phyloP scores from a whole-genome alignment of 306 rosid genomes.

The Pyrus pyrifolia region DNA sequence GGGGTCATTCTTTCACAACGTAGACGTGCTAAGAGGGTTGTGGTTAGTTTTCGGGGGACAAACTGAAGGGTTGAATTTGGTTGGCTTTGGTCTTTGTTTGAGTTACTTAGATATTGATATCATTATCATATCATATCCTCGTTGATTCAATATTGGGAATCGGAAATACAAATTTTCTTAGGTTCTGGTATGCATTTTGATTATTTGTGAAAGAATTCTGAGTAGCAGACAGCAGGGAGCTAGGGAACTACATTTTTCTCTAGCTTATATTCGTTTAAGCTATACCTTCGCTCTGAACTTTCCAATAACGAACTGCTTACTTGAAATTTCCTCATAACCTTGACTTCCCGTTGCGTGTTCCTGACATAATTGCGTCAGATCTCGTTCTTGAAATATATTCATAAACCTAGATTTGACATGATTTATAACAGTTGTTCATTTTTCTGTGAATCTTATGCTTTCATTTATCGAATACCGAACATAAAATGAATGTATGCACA shows the following conservation, averaged over 20 bases:
- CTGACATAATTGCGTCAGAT: not conserved
- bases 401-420: not conserved
- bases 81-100: not conserved
- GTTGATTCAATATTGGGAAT: not conserved
- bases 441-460: not conserved
- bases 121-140: not conserved
- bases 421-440: not conserved
- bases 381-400: not conserved
- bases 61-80: not conserved
- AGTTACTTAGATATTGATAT: not conserved
- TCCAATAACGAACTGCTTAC: not conserved
- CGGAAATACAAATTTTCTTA: not conserved
- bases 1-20: not conserved
- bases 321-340: not conserved
- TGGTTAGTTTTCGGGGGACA: not conserved
- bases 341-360: not conserved
- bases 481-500: no score
- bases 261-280: not conserved
- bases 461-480: no score
- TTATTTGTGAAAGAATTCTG: not conserved
- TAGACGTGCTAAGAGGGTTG: no score
- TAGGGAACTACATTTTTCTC: not conserved
- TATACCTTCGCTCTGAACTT: not conserved
- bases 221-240: not conserved
- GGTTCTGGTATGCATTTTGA: not conserved